Base-by-base conservation (phyloP, 2,329 filamentous ascomycete genomes). In the Monilinia laxa region DNA sequence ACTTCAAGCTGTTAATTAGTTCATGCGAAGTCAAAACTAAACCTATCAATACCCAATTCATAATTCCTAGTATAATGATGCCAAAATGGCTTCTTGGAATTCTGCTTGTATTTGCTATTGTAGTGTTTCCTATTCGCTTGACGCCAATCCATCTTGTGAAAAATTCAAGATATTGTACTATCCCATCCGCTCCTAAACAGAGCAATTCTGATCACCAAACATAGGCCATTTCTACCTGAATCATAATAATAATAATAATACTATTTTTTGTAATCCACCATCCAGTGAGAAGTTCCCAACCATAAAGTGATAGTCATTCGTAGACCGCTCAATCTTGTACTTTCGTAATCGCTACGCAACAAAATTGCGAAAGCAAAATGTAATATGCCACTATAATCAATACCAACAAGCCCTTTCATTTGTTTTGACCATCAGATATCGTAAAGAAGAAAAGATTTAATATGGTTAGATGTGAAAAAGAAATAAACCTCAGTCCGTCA, bases 341-440 rank as follows among this genome's bases (percentile, higher is more conserved):
- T 35, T 38, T 60, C 57, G 25, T 64, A 31, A 64, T 45, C 38
- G 62, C 51, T 53, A 31, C 25, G 35, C n/a, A 64, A 47, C 42
- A 64, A 64, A 64, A 54, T 56, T 35, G 62, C 23, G 14, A 20
- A 35, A 64, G 51, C 51, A 47, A 38, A 57, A 58, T 58, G 11
- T 64, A 51, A 58, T 40, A 25, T 64, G 42, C 25, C 62, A 64
- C 52, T 40, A 47, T 51, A 35, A 64, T 64, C 62, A 64, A 58
- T 47, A 64, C 53, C 40, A 64, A 64, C 40, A 56, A 58, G 42
- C 28, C 51, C 51, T 42, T 56, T 47, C 38, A 42, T 45, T 25
- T 31, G 20, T 49, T 38, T 64, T 42, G 7, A 57, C 52, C 62
- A 58, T 64, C 51, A 64, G 23, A 58, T 64, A 57, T 64, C 62